phyloP scores from a whole-genome alignment of 352 stramenopile species.

The Pythium myriotylum region DNA sequence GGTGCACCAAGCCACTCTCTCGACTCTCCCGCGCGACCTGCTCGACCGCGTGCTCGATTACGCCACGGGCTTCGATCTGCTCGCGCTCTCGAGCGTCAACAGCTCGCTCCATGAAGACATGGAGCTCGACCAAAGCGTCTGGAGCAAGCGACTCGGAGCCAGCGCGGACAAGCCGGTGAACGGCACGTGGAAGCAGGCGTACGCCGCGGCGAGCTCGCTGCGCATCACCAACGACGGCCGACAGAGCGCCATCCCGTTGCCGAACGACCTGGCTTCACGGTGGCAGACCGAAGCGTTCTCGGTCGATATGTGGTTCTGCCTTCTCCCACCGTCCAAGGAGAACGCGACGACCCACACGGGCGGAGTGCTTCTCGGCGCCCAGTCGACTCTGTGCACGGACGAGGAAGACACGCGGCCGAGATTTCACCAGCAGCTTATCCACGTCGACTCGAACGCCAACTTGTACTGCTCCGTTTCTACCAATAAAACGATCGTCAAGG shows the following conservation, averaged over 20 bases:
- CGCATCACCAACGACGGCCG: constrained; percentile 2
- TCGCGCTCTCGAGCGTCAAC: constrained; percentile 15
- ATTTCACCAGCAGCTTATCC: constrained; percentile 50
- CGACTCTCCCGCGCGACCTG: constrained; percentile 19
- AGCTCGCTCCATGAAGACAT: constrained; percentile 1
- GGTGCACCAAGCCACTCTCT: background rate
- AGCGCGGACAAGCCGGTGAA: background rate
- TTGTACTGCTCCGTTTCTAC: constrained; percentile 50
- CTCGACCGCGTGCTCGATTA: constrained; percentile 28
- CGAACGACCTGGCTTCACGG: constrained; percentile 2
- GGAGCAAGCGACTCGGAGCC: constrained; percentile 8
- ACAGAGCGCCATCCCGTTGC: constrained; percentile 15
- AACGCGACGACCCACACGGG: constrained; percentile 13
- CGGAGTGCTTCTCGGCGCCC: constrained; percentile 42
- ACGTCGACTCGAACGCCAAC: constrained; percentile 37
- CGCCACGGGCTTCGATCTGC: constrained; percentile 31
- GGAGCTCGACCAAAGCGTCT: constrained; percentile 1
- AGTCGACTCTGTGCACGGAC: constrained; percentile 33
- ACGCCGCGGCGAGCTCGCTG: constrained; percentile 10
- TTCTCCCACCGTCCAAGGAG: constrained; percentile 13
- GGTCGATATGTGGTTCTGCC: constrained; percentile 47
- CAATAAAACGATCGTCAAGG: constrained; percentile 11
- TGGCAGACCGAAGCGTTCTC: constrained; percentile 31
- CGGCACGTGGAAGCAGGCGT: constrained; percentile 10
- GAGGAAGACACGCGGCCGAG: constrained; percentile 29